Base-by-base conservation (phyloP, 768 basidiomycete species). In the Podaxis sp. region DNA sequence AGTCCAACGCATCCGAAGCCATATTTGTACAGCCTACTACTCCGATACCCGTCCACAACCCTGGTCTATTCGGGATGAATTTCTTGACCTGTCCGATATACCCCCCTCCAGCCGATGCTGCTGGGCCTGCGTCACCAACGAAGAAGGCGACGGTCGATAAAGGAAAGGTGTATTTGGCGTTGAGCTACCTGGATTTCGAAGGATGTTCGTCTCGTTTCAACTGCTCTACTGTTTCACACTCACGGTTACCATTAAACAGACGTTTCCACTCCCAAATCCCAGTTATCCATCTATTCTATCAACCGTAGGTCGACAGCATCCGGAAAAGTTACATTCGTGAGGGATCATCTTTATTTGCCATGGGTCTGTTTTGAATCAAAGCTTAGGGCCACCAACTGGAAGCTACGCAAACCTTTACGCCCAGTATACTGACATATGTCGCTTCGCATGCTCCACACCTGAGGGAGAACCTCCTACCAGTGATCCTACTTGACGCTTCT, bases 151-250 rank as follows among this genome's bases (percentile, higher is more conserved):
- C 56, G 10, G 57, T 48, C 18, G 76, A 69, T 58, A 72, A 52
- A 23, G 72, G 65, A 23, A 73, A 61, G 42, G 70, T 84, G 9
- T 83, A 81, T 64, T 69, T 91, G 5, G 76, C 80, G 9, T 76
- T 79, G 21, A 80, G 76, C 53, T 83, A 78, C 62, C 70, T 87
- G n/a, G 80, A 89, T 61, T 84, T 86, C 51, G 79, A 78, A 50
- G 80, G 86, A 61, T 87, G 89, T 90, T 70, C 63, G 82, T 63
- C 18, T 57, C 4, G 0, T 53, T 5, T 25, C n/a, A 36, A 10
- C 47, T 32, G 5, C 37, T 38, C 37, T 56, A 36, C 53, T 14
- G 21, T 38, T 27, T 61, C 37, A 54, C 54, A 55, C 5, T 44
- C 42, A 44, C 47, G 25, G 44, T 58, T 28, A 62, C 44, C 11